Base-by-base conservation (phyloP, 805 yeast genomes). In the Candida vaughaniae region DNA sequence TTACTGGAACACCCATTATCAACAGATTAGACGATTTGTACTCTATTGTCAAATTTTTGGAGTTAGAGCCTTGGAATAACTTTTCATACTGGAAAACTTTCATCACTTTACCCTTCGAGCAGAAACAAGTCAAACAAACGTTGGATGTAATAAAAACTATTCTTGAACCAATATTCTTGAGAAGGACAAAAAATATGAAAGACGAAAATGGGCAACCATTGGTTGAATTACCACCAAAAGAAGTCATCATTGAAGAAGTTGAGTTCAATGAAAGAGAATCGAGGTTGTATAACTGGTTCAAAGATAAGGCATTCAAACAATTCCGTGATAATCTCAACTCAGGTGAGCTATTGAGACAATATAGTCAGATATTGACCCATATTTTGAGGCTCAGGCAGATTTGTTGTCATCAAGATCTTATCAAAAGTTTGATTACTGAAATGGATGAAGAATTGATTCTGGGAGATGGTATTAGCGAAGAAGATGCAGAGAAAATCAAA, bases 1-100 rank as follows among this genome's bases (percentile, higher is more conserved):
- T 91, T 31, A 88, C 97, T 0, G 98, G 98, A 6, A 90, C 98
- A 0, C 97, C 98, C 0, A 85, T 90, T 19, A 84, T 89, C 26
- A 90, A 90, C 57, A 66, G 90, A 44, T 66, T 91, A 7, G 97
- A 91, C 56, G 98, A 91, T 56, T 61, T 91, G 31, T 90, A 76
- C 53, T 82, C 95, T 5, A 60, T 89, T 33, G 76, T 89, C 12
- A 78, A 79, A 47, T 91, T 82, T 51, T 61, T 91, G 32, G 70
- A 79, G 29, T 60, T 90, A n/a, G 87, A 85, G 48, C 98, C 98
- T 1, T 91, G 97, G 97, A 70, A 81, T 26, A 83, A 84, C 48
- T 80, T 85, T 38, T 72, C 86, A 1, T 82, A 84, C 45, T 91
- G 98, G 98, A 83, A 82, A 47, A 78, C 87, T 11, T 89, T 89